Evolutionary conservation across 73 alveolate genomes (phyloP), one percentile per base, ranked within the genome.

Genomic region (Tetrahymena thermophila): DNA sequence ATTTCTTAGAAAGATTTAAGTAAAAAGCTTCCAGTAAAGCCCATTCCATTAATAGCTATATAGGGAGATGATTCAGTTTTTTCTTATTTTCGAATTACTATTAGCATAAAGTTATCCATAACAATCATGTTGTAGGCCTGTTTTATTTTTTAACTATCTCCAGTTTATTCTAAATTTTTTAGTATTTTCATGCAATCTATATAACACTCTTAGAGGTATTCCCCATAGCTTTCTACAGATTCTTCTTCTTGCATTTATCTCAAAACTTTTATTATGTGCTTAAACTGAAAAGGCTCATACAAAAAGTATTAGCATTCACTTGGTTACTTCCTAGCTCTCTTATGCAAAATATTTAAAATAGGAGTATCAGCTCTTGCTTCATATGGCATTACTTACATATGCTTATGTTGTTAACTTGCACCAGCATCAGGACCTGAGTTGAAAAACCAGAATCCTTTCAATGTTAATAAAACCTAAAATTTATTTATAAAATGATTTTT

Each of bases 351-450:
- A 55, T 58, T 96, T 94, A 85, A 28, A 71, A 71, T 71, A 28
- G 89, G 89, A 71, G 89, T 71, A 71, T 71, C 89, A 2, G 5
- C 35, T 8, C 89, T n/a, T 25, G 89, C 89, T 28, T 71, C 84
- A 85, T 93, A 95, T 5, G 98, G 98, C 25, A 96, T 96, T 9
- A 95, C 93, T 93, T 97, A 95, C 43, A 96, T 56, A 71, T 97
- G 98, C 97, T 96, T 97, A 94, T 97, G 98, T 1, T 96, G 94
- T 23, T 94, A 93, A 58, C 97, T 96, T 34, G 97, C 97, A 19
- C 98, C 98, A 21, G 97, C 85, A 42, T 71, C 93, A 23, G 56
- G 85, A 19, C 98, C 98, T n/a, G 97, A 95, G 56, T 97, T 97
- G 96, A 96, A 97, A 83, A 96, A 97, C 50, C 94, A 43, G 55